phyloP scores from a whole-genome alignment of 1,284 basidiomycete genomes.

The Ceratobasidium sp. region DNA sequence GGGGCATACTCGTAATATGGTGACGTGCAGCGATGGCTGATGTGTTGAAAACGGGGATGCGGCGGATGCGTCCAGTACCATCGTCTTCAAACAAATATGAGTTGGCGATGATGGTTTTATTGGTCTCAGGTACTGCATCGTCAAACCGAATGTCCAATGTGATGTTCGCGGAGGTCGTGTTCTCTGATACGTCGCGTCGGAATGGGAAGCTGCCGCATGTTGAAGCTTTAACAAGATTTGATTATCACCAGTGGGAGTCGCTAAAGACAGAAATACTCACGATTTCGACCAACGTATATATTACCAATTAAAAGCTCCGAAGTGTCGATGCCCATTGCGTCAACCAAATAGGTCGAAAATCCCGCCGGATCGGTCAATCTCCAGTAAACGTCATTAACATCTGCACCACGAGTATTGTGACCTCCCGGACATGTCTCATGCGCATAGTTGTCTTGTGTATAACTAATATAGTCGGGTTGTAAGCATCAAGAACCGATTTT shows the following conservation, averaged over 20 bases:
- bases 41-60: slow-evolving; percentile 9
- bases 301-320: slow-evolving; percentile 33
- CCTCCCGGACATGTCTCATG: slow-evolving; percentile 38
- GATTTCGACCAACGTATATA: slow-evolving; percentile 36
- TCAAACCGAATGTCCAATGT: slow-evolving; percentile 1
- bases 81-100: slow-evolving; percentile 36
- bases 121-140: slow-evolving; percentile 40
- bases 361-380: slow-evolving; percentile 19
- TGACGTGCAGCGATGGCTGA: slow-evolving; percentile 20
- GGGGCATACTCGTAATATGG: slow-evolving; percentile 26
- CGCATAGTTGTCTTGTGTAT: slow-evolving; percentile 15
- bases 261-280: neutral
- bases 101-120: slow-evolving; percentile 28
- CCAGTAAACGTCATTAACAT: slow-evolving; percentile 36
- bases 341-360: slow-evolving; percentile 24
- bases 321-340: slow-evolving; percentile 22
- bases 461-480: neutral
- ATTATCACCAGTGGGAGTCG: neutral
- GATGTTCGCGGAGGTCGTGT: neutral
- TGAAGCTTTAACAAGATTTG: slow-evolving; percentile 3
- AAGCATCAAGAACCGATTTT: neutral
- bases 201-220: slow-evolving; percentile 31
- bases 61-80: slow-evolving; percentile 32
- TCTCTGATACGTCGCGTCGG: slow-evolving; percentile 1
- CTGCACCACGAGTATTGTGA: slow-evolving; percentile 33